Evolutionary conservation across 371 early-diverging fungal species (phyloP).

Genomic region (Mortierella sp.): DNA sequence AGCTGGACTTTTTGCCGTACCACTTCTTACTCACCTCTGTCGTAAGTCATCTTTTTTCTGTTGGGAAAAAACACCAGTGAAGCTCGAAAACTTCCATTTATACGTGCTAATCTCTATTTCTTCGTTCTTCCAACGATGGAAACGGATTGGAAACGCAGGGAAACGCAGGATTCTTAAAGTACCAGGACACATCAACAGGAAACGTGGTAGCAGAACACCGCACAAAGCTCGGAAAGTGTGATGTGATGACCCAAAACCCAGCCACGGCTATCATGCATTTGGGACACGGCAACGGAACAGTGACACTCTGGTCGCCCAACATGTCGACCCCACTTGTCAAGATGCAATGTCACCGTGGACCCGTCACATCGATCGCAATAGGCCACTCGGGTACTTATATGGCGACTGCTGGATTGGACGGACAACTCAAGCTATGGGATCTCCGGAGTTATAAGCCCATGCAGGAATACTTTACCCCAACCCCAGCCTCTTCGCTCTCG

Average conservation of each 20-base stretch:
- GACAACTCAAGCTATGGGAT: constrained; percentile 97
- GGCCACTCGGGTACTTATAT: constrained; percentile 90
- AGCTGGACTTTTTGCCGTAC: constrained; percentile 95
- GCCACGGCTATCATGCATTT: constrained; percentile 94
- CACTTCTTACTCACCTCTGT: constrained; percentile 95
- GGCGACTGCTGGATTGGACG: constrained; percentile 95
- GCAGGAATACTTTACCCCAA: constrained; percentile 83
- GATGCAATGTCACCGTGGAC: constrained; percentile 94
- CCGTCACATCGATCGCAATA: constrained; percentile 89
- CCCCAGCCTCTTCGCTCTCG: constrained; percentile 80
- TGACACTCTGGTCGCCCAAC: constrained; percentile 96
- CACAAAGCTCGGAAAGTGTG: constrained; percentile 85
- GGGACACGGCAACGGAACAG: constrained; percentile 95
- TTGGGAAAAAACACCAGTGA: neutral
- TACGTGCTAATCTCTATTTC: neutral
- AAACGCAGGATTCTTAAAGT: constrained; percentile 87
- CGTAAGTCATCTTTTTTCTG: constrained; percentile 58
- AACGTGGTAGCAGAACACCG: constrained; percentile 85
- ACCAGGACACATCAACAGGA: constrained; percentile 98
- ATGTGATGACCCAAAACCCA: constrained; percentile 92
- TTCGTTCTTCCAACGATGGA: neutral
- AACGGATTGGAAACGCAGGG: constrained; percentile 62
- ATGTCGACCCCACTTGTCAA: constrained; percentile 90
- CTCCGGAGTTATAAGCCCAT: constrained; percentile 89
- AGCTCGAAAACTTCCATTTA: neutral